Evolutionary conservation across 371 early-diverging fungal genomes (phyloP).

Genomic region (Capniomyces stellatus): DNA sequence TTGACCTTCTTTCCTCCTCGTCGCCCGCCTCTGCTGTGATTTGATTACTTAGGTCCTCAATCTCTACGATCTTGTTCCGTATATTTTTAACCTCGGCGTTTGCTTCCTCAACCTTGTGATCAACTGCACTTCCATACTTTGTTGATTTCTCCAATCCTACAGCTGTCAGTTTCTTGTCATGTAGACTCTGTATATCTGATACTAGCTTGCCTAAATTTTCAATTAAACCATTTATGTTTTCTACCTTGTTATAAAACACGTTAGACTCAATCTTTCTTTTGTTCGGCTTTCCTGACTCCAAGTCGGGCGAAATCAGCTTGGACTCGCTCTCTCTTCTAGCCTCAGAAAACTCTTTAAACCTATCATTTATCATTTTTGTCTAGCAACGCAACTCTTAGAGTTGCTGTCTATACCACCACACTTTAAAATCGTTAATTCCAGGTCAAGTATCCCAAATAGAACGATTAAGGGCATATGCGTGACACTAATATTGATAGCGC

Average conservation of each 20-base stretch:
- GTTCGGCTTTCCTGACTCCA: not conserved
- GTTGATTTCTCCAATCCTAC: not conserved
- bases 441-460: too few relatives aligned
- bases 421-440: too few relatives aligned
- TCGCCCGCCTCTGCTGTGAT: constrained; percentile 6
- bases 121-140: not conserved
- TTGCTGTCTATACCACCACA: too few relatives aligned
- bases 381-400: too few relatives aligned
- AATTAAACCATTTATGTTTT: not conserved
- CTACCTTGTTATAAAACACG: not conserved
- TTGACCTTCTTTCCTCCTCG: constrained; percentile 15
- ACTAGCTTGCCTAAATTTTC: not conserved
- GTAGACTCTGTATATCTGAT: not conserved
- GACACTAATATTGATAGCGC: too few relatives aligned
- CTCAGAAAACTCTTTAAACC: not conserved
- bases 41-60: not conserved
- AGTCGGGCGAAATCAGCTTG: not conserved
- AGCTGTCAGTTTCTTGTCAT: not conserved
- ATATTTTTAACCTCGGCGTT: not conserved
- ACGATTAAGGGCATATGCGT: too few relatives aligned
- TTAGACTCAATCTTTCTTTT: not conserved
- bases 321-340: not conserved
- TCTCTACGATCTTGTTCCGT: constrained; percentile 11
- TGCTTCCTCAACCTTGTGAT: not conserved
- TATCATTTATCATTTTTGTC: not conserved